Percentiles rank a stretch among this genome's conserved stretches.
These are phyloP conservation scores for Quercus bicolor DNA, from an alignment of 306 rosid genomes.

Conservation along the genomic window DNA sequence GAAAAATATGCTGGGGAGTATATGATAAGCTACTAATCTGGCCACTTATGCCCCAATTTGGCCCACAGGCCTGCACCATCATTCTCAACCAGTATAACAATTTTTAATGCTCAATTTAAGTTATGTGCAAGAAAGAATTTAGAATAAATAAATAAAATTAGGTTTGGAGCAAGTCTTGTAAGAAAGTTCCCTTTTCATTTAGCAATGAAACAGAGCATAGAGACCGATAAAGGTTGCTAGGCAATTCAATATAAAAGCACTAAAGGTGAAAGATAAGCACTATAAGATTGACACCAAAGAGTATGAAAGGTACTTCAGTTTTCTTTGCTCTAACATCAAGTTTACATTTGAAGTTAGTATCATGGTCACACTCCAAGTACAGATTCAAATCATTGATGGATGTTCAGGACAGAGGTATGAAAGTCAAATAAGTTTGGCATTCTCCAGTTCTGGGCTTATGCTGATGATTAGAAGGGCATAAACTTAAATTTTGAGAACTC, in stretches of 20 bases:
- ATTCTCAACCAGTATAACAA: background rate
- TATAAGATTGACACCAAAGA: background rate
- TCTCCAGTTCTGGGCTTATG: constrained; percentile 7
- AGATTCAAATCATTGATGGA: background rate
- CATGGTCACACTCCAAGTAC: background rate
- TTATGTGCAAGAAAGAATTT: background rate
- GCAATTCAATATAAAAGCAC: background rate
- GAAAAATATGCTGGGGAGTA: background rate
- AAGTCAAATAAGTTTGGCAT: background rate
- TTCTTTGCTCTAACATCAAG: background rate
- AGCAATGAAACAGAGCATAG: background rate
- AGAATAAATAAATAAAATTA: background rate
- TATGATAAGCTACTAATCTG: background rate
- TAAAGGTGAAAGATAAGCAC: background rate
- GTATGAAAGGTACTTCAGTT: background rate
- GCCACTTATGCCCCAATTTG: background rate
- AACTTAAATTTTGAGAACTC: constrained; percentile 24
- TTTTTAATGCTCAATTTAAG: background rate
- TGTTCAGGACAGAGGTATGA: background rate
- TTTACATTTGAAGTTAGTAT: background rate
- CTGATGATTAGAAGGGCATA: background rate
- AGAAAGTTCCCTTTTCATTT: background rate
- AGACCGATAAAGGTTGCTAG: background rate
- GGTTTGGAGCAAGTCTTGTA: background rate
- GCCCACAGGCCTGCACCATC: background rate